Percentiles rank a stretch among this genome's conserved stretches.
phyloP scores from a whole-genome alignment of 441 rosid genomes.

The Erodium texanum region DNA sequence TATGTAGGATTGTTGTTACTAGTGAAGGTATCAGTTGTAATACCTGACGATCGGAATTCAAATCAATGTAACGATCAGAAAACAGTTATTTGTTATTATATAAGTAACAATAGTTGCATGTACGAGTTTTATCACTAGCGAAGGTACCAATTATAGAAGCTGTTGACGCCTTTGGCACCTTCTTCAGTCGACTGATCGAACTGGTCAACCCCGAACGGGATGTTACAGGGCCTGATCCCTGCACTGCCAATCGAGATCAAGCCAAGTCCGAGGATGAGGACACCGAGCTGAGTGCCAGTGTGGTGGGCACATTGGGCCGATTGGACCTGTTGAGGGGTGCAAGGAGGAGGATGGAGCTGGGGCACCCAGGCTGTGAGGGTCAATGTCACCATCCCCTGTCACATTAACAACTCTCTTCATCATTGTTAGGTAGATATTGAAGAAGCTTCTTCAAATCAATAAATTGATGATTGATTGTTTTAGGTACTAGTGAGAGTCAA shows the following conservation, averaged over 20 bases:
- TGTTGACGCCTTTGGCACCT: slow-evolving; percentile 59
- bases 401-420: neutral
- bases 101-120: too few relatives aligned
- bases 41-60: slow-evolving; percentile 16
- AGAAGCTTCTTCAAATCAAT: neutral
- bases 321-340: slow-evolving; percentile 20
- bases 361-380: slow-evolving; percentile 69
- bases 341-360: slow-evolving; percentile 47
- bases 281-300: slow-evolving; percentile 29
- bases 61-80: too few relatives aligned
- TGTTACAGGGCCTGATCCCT: slow-evolving; percentile 71
- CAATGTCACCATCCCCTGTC: slow-evolving; percentile 56
- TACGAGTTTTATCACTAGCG: too few relatives aligned
- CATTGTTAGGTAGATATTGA: neutral
- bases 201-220: slow-evolving; percentile 80
- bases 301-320: slow-evolving; percentile 27
- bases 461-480: neutral
- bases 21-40: too few relatives aligned
- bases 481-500: neutral
- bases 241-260: slow-evolving; percentile 54
- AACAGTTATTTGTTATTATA: too few relatives aligned
- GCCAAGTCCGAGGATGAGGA: slow-evolving; percentile 40
- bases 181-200: slow-evolving; percentile 59
- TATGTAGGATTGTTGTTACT: too few relatives aligned
- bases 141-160: slow-evolving; percentile 17